Conservation (phyloP, 805 yeast species). For the Yamadazyma kitorensis region DNA sequence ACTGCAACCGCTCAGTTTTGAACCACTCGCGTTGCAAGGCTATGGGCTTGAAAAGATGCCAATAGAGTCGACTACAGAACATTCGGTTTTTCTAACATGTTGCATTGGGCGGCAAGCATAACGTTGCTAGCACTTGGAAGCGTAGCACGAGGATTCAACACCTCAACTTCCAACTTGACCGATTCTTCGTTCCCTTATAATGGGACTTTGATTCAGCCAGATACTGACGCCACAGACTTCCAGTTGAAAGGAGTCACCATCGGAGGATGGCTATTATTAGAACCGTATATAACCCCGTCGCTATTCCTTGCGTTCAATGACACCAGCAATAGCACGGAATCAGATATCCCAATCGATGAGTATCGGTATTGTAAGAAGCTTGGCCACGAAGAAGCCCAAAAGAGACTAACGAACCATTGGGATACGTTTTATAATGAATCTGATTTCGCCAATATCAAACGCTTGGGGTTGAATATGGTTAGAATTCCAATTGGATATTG, state of each 20-base stretch:
- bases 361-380: constrained; percentile 48
- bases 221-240: constrained; percentile 13
- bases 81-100: too few relatives aligned
- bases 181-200: too few relatives aligned
- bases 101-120: too few relatives aligned
- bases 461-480: constrained; percentile 61
- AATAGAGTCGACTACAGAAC: too few relatives aligned
- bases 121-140: too few relatives aligned
- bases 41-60: too few relatives aligned
- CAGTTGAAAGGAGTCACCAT: constrained; percentile 25
- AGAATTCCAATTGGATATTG: constrained; percentile 80
- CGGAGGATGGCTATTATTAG: constrained; percentile 74
- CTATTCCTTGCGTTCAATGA: constrained; percentile 40
- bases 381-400: constrained; percentile 45
- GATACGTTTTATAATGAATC: constrained; percentile 54
- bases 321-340: constrained; percentile 13
- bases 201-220: too few relatives aligned
- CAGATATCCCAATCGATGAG: constrained; percentile 57
- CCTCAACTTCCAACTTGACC: too few relatives aligned
- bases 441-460: constrained; percentile 52
- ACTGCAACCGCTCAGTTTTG: too few relatives aligned
- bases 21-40: too few relatives aligned
- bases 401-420: constrained; percentile 53
- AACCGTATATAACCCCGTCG: constrained; percentile 69
- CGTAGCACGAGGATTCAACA: too few relatives aligned